These are phyloP conservation scores for Rhododendron ovatum DNA, from an alignment of 148 eudicot species.

Conservation along the genomic window DNA sequence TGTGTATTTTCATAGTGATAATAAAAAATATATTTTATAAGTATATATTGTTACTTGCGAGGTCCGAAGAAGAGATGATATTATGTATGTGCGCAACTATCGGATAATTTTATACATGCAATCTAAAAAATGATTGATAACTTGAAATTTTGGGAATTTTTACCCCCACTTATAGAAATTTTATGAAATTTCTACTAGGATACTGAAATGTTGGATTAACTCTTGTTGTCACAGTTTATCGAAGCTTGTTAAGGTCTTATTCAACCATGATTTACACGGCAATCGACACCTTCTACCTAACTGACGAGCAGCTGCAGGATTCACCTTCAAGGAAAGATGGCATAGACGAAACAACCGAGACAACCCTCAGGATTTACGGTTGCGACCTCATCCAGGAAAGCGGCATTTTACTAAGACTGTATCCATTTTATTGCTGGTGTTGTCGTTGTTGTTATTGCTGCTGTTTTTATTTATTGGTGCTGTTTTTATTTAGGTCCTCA, in stretches of 20 bases:
- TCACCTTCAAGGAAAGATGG: slow-evolving; percentile 89
- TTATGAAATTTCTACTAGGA: background rate
- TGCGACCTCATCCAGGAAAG: slow-evolving; percentile 96
- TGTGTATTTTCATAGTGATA: too few relatives aligned
- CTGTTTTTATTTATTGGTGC: background rate
- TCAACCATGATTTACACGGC: slow-evolving; percentile 83
- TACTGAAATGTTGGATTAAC: background rate
- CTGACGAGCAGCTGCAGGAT: slow-evolving; percentile 66
- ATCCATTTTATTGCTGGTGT: slow-evolving; percentile 36
- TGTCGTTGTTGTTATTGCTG: background rate
- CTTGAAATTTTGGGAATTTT: too few relatives aligned
- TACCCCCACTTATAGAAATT: too few relatives aligned
- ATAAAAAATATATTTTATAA: too few relatives aligned
- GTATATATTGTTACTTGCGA: too few relatives aligned
- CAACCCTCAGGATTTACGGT: slow-evolving; percentile 76
- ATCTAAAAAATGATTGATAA: too few relatives aligned
- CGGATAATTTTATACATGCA: too few relatives aligned
- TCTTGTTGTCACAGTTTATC: background rate
- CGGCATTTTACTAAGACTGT: slow-evolving; percentile 82
- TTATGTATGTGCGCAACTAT: too few relatives aligned
- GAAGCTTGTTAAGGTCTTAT: slow-evolving; percentile 1
- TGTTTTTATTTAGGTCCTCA: background rate
- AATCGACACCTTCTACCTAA: slow-evolving; percentile 81
- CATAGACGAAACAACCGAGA: slow-evolving; percentile 77
- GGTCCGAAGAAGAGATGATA: too few relatives aligned